These are phyloP conservation scores for Exsudoporus frostii DNA, from an alignment of 768 basidiomycete species.

Conservation along the genomic window DNA sequence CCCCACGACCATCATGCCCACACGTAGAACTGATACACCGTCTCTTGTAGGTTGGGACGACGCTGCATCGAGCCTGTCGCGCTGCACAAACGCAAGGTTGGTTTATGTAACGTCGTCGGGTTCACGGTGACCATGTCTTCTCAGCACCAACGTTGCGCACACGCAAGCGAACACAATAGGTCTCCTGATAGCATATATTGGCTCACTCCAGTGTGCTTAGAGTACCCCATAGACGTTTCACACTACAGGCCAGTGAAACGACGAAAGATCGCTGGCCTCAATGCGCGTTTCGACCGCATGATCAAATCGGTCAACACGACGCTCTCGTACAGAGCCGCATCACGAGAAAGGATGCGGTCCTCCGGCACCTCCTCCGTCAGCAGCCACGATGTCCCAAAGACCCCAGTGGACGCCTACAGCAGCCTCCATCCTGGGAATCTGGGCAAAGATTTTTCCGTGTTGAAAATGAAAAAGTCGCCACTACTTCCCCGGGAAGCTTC, in stretches of 20 bases:
- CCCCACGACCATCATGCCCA: constrained; percentile 8
- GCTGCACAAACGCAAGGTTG: constrained; percentile 9
- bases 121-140: neutral
- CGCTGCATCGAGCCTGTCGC: constrained; percentile 13
- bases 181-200: constrained; percentile 2
- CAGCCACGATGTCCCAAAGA: constrained; percentile 39
- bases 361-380: constrained; percentile 45
- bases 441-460: constrained; percentile 39
- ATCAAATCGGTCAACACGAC: constrained; percentile 52
- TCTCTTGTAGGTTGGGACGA: constrained; percentile 1
- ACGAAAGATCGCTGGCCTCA: constrained; percentile 47
- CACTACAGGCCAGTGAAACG: constrained; percentile 39
- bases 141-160: neutral
- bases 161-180: constrained; percentile 11
- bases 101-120: neutral
- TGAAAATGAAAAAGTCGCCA: constrained; percentile 37
- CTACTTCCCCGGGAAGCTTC: constrained; percentile 2
- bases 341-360: constrained; percentile 36
- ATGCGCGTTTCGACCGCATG: constrained; percentile 66
- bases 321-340: constrained; percentile 20
- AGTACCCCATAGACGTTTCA: constrained; percentile 4
- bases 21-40: neutral
- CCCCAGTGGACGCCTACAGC: constrained; percentile 41
- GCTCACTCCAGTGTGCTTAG: neutral
- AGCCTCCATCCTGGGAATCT: constrained; percentile 33